Evolutionary conservation across 441 rosid species (phyloP).

Genomic region (Metrosideros polymorpha): DNA sequence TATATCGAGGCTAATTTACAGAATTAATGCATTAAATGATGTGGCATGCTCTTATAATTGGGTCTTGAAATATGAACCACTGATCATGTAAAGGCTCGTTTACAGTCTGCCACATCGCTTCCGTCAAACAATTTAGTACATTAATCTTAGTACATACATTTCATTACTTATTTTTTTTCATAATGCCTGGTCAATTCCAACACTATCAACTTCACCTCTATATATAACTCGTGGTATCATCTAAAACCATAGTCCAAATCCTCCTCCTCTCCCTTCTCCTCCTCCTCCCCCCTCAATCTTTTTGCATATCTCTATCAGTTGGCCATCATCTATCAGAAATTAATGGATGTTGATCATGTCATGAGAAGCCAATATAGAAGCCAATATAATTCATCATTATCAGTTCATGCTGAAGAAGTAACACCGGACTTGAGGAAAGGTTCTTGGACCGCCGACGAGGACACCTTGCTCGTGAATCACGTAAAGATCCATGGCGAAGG

Average conservation of each 20-base stretch:
- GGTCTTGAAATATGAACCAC: not conserved
- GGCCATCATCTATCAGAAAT: not conserved
- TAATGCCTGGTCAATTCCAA: not conserved
- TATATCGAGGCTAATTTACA: not conserved
- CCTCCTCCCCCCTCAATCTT: not conserved
- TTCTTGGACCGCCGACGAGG: conserved; percentile 7
- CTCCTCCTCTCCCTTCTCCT: not conserved
- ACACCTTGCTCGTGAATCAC: not conserved
- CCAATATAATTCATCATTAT: not conserved
- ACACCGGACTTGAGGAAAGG: not conserved
- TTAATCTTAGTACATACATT: not conserved
- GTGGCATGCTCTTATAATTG: not conserved
- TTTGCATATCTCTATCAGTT: not conserved
- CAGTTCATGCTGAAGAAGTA: not conserved
- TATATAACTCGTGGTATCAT: not conserved
- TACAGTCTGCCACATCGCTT: not conserved
- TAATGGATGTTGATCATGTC: not conserved
- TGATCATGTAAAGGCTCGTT: not conserved
- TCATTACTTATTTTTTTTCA: not conserved
- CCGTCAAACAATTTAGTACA: not conserved
- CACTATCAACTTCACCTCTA: not conserved
- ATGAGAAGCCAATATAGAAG: not conserved
- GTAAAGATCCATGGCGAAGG: conserved; percentile 1
- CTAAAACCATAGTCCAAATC: not conserved
- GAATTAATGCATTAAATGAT: not conserved